A percentile compares a stretch with the other conserved stretches of the same genome.
These are phyloP conservation scores for Lactarius tabidus DNA, from an alignment of 768 basidiomycete genomes.

Conservation along the genomic window DNA sequence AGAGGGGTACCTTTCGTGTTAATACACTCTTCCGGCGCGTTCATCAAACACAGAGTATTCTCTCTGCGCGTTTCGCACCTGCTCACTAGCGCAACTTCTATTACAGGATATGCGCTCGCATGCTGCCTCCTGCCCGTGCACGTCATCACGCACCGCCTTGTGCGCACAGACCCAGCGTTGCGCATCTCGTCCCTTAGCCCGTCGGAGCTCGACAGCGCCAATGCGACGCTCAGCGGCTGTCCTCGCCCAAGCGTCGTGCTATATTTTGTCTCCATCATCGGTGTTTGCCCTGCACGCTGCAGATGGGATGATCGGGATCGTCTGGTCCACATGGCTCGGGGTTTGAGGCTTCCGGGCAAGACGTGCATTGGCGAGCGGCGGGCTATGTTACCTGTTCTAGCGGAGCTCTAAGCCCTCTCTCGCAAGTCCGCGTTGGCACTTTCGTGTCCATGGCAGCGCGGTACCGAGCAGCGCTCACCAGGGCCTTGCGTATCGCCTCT, in stretches of 20 bases:
- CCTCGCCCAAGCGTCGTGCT: constrained; percentile 57
- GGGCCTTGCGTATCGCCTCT: no score
- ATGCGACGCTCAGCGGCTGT: constrained; percentile 59
- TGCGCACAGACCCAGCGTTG: constrained; percentile 43
- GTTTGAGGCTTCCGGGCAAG: constrained; percentile 28
- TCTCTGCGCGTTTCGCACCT: constrained; percentile 35
- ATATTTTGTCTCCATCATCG: constrained; percentile 58
- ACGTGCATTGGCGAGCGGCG: constrained; percentile 30
- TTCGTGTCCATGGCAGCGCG: constrained; percentile 44
- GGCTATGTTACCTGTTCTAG: constrained; percentile 40
- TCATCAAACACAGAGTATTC: constrained; percentile 57
- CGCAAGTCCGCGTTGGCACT: constrained; percentile 56
- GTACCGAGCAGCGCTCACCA: constrained; percentile 49
- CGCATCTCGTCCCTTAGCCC: constrained; percentile 61
- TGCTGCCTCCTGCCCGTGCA: constrained; percentile 67
- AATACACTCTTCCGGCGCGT: constrained; percentile 58
- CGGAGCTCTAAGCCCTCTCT: constrained; percentile 51
- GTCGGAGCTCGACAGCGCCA: constrained; percentile 75
- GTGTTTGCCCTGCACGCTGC: constrained; percentile 56
- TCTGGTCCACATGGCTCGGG: constrained; percentile 48
- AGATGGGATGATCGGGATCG: constrained; percentile 53
- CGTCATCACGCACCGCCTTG: constrained; percentile 59
- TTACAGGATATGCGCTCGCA: constrained; percentile 60
- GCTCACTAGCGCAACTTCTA: constrained; percentile 44
- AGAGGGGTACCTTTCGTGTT: constrained; percentile 65